phyloP scores from a whole-genome alignment of 176 grass and related monocot genomes.

The Aegilops bicornis region DNA sequence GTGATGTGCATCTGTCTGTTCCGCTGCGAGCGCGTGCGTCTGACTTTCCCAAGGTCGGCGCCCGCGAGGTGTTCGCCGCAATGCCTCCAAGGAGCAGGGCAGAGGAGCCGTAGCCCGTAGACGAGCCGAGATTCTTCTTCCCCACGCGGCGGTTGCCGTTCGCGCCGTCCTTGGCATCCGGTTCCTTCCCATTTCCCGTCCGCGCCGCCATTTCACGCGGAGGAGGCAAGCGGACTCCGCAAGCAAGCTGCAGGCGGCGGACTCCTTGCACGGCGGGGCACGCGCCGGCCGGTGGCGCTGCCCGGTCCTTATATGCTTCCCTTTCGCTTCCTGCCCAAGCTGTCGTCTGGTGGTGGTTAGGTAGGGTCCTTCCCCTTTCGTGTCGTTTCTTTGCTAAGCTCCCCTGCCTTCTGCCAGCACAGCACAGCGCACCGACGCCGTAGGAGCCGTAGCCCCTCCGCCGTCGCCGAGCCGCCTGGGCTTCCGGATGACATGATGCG shows the following conservation, averaged over 20 bases:
- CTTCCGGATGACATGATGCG: constrained; percentile 27
- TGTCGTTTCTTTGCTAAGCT: neutral
- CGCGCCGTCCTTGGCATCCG: neutral
- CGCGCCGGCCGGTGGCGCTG: neutral
- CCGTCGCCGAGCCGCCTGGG: neutral
- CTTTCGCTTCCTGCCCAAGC: constrained; percentile 24
- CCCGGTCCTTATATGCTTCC: neutral
- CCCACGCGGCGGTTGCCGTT: neutral
- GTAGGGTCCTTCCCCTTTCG: neutral
- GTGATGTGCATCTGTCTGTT: neutral
- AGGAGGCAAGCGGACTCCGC: neutral
- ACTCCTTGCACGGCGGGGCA: neutral
- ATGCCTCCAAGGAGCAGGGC: neutral
- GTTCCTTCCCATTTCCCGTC: neutral
- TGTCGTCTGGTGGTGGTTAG: neutral
- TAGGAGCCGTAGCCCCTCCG: neutral
- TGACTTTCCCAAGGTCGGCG: neutral
- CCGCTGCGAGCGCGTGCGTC: neutral
- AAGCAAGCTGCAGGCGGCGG: neutral
- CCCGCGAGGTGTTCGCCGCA: constrained; percentile 14
- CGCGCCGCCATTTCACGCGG: neutral
- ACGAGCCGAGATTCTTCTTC: neutral
- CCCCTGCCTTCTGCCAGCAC: neutral
- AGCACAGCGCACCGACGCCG: neutral
- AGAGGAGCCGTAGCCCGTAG: neutral